Evolutionary conservation across 371 early-diverging fungal genomes (phyloP).

Genomic region (Mycotypha africana): DNA sequence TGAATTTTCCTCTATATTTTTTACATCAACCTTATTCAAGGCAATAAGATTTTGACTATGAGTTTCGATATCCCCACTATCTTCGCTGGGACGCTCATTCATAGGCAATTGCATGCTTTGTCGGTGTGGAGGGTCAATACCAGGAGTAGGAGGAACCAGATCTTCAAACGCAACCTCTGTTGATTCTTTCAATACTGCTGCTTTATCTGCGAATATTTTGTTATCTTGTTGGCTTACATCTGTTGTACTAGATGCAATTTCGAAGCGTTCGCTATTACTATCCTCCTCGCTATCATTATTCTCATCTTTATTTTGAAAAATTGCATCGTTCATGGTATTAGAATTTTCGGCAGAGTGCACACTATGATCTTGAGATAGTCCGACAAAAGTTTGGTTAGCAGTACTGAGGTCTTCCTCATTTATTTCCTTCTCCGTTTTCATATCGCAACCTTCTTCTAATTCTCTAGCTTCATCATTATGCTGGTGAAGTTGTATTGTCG

Average conservation of each 20-base stretch:
- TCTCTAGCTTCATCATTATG: no score
- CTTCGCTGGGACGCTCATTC: conserved; percentile 13
- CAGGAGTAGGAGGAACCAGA: conserved; percentile 24
- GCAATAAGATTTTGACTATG: conserved; percentile 25
- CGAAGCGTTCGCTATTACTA: not conserved
- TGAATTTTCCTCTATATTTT: conserved; percentile 38
- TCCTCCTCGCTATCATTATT: not conserved
- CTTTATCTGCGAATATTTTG: not conserved
- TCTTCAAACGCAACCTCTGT: conserved; percentile 11
- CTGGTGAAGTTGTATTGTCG: no score
- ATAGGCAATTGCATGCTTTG: conserved; percentile 11
- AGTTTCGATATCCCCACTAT: conserved; percentile 13
- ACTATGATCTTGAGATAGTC: no score
- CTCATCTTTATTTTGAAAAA: not conserved
- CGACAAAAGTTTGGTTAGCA: no score
- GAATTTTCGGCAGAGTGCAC: no score
- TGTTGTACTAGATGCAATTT: conserved; percentile 1
- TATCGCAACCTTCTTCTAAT: no score
- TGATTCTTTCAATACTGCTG: not conserved
- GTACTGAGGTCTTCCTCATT: no score
- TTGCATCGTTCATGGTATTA: no score
- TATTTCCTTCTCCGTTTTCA: no score
- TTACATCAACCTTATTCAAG: conserved; percentile 24
- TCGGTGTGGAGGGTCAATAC: conserved; percentile 15
- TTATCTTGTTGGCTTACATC: not conserved